Percentiles rank a stretch among this genome's conserved stretches.
Conservation (phyloP, 2,329 filamentous ascomycete genomes). For the Botrytis tulipae region DNA sequence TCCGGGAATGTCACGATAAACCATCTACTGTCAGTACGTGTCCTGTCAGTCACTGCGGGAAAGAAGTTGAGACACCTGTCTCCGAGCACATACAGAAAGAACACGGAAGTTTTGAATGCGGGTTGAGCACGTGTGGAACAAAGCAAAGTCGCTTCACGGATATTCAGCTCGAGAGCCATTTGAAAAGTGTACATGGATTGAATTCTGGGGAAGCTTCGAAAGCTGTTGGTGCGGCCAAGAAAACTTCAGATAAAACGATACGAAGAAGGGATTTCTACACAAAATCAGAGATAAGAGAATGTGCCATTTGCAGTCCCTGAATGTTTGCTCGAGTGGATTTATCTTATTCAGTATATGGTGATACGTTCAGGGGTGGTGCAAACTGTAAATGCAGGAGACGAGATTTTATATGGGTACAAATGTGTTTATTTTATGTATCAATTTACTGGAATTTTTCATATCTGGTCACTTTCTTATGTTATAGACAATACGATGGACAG, state of each 20-base stretch:
- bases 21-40: not conserved
- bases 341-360: not conserved
- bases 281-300: not conserved
- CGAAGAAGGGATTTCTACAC: not conserved
- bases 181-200: not conserved
- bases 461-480: not conserved
- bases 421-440: not conserved
- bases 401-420: not conserved
- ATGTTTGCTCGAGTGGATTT: not conserved
- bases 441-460: not conserved
- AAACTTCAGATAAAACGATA: not conserved
- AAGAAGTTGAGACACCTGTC: not conserved
- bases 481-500: not conserved
- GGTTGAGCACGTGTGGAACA: not conserved
- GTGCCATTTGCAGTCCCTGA: not conserved
- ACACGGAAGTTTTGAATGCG: slow-evolving; percentile 12
- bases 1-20: not conserved
- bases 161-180: not conserved
- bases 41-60: not conserved
- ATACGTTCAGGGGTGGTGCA: not conserved
- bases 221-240: not conserved
- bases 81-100: slow-evolving; percentile 14
- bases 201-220: not conserved
- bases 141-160: not conserved
- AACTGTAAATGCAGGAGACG: not conserved